Conservation (phyloP, 208 protist genomes). For the Acanthamoeba triangularis region DNA sequence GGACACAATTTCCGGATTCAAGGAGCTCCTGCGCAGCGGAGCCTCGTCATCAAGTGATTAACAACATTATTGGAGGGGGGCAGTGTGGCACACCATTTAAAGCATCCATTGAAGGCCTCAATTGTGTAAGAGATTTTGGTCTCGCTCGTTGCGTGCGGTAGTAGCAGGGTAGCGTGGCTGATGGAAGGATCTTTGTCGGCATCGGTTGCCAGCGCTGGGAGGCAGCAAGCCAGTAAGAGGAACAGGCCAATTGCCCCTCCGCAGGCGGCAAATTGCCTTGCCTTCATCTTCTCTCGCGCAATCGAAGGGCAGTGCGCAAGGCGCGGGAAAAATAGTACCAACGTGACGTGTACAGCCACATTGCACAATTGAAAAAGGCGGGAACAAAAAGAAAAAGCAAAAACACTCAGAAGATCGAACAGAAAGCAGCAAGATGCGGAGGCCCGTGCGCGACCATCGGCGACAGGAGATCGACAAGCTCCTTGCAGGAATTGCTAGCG, state of each 20-base stretch:
- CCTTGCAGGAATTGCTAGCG: background rate
- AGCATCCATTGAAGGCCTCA: slow-evolving; percentile 69
- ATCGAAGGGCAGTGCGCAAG: background rate
- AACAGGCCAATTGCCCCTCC: slow-evolving; percentile 22
- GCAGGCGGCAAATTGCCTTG: background rate
- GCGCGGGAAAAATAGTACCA: background rate
- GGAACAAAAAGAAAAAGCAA: background rate
- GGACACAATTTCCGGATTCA: slow-evolving; percentile 73
- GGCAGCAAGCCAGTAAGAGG: slow-evolving; percentile 37
- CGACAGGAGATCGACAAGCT: slow-evolving; percentile 37
- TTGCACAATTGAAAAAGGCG: background rate
- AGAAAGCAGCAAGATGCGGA: background rate
- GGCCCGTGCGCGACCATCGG: background rate
- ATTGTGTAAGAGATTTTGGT: slow-evolving; percentile 63
- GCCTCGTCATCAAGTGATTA: background rate
- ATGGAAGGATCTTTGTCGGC: slow-evolving; percentile 54
- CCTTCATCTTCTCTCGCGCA: background rate
- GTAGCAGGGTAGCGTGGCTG: slow-evolving; percentile 64
- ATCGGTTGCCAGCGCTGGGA: background rate
- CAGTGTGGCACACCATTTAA: slow-evolving; percentile 66
- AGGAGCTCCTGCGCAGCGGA: slow-evolving; percentile 22
- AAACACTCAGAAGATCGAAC: background rate
- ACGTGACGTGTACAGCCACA: background rate
- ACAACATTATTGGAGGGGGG: background rate
- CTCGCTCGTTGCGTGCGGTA: slow-evolving; percentile 50